These are phyloP conservation scores for Chondrostereum purpureum DNA, from an alignment of 1,284 basidiomycete species.

Conservation along the genomic window DNA sequence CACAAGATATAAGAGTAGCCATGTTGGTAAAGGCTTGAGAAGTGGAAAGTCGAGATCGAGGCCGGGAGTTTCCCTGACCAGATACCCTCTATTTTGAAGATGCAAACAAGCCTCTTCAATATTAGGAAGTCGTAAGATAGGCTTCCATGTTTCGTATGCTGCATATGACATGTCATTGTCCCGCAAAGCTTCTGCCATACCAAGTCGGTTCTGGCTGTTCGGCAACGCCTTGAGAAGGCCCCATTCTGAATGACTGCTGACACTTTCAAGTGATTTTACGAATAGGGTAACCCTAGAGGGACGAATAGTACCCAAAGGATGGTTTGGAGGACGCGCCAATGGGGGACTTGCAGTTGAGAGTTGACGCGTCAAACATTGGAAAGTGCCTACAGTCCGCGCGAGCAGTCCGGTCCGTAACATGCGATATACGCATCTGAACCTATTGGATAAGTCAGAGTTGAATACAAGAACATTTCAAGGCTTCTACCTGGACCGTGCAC, in stretches of 20 bases:
- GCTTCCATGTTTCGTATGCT: neutral
- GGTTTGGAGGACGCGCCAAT: neutral
- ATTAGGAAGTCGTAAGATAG: neutral
- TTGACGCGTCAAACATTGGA: neutral
- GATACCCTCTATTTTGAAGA: neutral
- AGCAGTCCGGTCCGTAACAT: neutral
- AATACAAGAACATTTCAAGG: neutral
- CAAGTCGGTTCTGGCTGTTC: neutral
- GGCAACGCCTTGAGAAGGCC: neutral
- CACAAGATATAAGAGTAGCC: slow-evolving; percentile 47
- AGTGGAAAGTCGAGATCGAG: neutral
- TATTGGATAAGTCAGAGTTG: neutral
- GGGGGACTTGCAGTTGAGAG: neutral
- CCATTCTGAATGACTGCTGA: neutral
- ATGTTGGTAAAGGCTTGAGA: slow-evolving; percentile 30
- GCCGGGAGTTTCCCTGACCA: neutral
- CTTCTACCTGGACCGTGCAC: neutral
- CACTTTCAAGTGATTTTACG: neutral
- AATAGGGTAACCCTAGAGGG: neutral
- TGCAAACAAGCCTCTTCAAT: neutral
- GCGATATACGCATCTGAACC: neutral
- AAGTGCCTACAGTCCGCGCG: neutral
- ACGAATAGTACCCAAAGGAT: neutral
- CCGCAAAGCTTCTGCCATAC: neutral
- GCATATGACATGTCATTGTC: neutral